Base-by-base conservation (phyloP, 164 flowering plant species). In the Platanus orientalis region DNA sequence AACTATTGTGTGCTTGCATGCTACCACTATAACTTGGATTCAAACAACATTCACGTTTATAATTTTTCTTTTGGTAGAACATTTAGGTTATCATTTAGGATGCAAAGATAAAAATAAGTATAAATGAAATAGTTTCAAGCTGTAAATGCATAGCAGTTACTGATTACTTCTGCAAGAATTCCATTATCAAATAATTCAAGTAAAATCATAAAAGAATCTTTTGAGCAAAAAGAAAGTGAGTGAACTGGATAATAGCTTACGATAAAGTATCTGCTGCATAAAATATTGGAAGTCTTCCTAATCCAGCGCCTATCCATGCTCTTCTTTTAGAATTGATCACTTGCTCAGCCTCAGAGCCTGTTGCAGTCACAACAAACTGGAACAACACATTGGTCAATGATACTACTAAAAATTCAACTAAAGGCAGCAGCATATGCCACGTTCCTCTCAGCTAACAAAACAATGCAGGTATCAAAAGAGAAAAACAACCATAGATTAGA, bases 351-450 rank as follows among this genome's bases (percentile, higher is more conserved):
- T 77, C 81, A 40, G 97, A 83, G 58, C 84, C 80, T 32, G 90
- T 80, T 63, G 99, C 99, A 55, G 92, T 78, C 64, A 94, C 73
- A 69, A 94, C 97, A 84, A 94, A 94, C 97, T 91, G 72, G 47
- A 78, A 71, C 24, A 53, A 55, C 36, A 51, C 30, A 42, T 45
- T 17, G 25, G 56, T 61, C 40, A 70, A 34, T 23, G 16, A 17
- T 26, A 42, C 47, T 24, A 40, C 13, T 24, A 52, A 16, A 7
- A 23, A 20, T 12, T 6, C 54, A 44, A 54, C 57, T 39, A 28
- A 60, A 12, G 29, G 29, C 14, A 39, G 13, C 19, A 53, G 21
- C 0, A 36, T 2, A 25, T 39, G 3, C 6, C 5, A 13, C 4
- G 14, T 30, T 24, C 44, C 48, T 2, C 32, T 47, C 5, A 29